These are phyloP conservation scores for Xylariaceae sp. DNA, from an alignment of 2,329 filamentous ascomycete species.

Conservation along the genomic window DNA sequence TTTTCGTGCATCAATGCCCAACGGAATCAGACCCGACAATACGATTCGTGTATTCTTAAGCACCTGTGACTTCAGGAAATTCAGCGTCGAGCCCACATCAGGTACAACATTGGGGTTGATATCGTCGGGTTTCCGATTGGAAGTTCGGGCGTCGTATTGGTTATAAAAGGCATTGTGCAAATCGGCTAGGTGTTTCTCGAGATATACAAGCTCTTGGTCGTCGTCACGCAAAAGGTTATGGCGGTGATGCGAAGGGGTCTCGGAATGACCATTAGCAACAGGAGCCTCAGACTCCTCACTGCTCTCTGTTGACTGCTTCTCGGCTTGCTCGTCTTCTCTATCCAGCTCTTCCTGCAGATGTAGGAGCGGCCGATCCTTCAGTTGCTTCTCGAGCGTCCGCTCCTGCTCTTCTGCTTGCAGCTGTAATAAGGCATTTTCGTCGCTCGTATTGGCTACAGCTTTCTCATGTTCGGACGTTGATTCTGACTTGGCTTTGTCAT, in stretches of 20 bases:
- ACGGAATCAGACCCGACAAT: slow-evolving; percentile 83
- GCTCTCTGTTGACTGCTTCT: slow-evolving; percentile 38
- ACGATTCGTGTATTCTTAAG: slow-evolving; percentile 75
- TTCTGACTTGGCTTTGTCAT: slow-evolving; percentile 4
- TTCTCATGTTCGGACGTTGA: slow-evolving; percentile 15
- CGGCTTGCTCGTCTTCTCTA: slow-evolving; percentile 68
- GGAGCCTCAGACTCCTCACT: slow-evolving; percentile 31
- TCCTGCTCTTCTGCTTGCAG: slow-evolving; percentile 82
- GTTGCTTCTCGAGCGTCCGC: slow-evolving; percentile 79
- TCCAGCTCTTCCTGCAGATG: slow-evolving; percentile 91
- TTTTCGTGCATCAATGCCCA: slow-evolving; percentile 71
- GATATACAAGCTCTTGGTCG: slow-evolving; percentile 73
- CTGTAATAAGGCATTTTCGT: slow-evolving; percentile 49
- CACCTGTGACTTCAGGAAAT: slow-evolving; percentile 71
- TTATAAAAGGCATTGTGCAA: slow-evolving; percentile 81
- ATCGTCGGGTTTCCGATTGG: slow-evolving; percentile 42
- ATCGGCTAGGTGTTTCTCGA: slow-evolving; percentile 70
- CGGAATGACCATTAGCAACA: slow-evolving; percentile 20
- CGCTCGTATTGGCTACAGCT: slow-evolving; percentile 15
- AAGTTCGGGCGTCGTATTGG: slow-evolving; percentile 64
- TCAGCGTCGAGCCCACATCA: slow-evolving; percentile 82
- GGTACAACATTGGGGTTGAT: slow-evolving; percentile 56
- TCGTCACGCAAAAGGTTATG: slow-evolving; percentile 85
- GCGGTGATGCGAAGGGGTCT: slow-evolving; percentile 38
- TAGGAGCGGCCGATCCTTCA: slow-evolving; percentile 82